A percentile compares a stretch with the other conserved stretches of the same genome.
Evolutionary conservation across 2,329 filamentous ascomycete species (phyloP).

Genomic region (Pseudogymnoascus sp.): DNA sequence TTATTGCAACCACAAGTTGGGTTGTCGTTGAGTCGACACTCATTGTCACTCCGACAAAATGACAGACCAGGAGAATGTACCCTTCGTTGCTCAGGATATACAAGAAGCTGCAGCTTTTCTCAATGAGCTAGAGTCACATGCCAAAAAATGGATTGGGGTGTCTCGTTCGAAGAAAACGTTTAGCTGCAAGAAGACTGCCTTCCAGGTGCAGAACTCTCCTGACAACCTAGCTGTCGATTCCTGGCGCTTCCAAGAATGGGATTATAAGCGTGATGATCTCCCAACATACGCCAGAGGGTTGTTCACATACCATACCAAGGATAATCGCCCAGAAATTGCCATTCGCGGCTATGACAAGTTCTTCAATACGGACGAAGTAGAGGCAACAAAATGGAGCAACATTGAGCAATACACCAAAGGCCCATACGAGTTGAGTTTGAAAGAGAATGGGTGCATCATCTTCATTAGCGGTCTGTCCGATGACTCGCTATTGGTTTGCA

Average conservation of each 20-base stretch:
- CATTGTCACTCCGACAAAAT: slow-evolving; percentile 33
- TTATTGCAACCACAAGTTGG: background rate
- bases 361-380: slow-evolving; percentile 85
- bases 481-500: slow-evolving; percentile 87
- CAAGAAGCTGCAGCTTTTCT: slow-evolving; percentile 47
- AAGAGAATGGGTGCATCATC: slow-evolving; percentile 99
- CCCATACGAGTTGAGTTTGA: slow-evolving; percentile 91
- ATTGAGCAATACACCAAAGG: slow-evolving; percentile 69
- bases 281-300: slow-evolving; percentile 90
- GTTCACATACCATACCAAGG: slow-evolving; percentile 69
- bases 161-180: slow-evolving; percentile 55
- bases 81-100: slow-evolving; percentile 62
- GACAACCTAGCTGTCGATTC: slow-evolving; percentile 68
- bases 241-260: slow-evolving; percentile 91
- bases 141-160: slow-evolving; percentile 50
- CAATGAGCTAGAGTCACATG: slow-evolving; percentile 50
- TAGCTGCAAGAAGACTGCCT: slow-evolving; percentile 74
- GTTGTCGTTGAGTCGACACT: background rate
- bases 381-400: slow-evolving; percentile 72
- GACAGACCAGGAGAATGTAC: slow-evolving; percentile 44
- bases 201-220: slow-evolving; percentile 54
- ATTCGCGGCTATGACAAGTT: slow-evolving; percentile 97
- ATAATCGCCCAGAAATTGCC: slow-evolving; percentile 66
- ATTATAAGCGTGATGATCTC: slow-evolving; percentile 81
- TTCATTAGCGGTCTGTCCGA: slow-evolving; percentile 91